Evolutionary conservation across 1,284 basidiomycete genomes (phyloP).

Genomic region (Leccinum fallax): DNA sequence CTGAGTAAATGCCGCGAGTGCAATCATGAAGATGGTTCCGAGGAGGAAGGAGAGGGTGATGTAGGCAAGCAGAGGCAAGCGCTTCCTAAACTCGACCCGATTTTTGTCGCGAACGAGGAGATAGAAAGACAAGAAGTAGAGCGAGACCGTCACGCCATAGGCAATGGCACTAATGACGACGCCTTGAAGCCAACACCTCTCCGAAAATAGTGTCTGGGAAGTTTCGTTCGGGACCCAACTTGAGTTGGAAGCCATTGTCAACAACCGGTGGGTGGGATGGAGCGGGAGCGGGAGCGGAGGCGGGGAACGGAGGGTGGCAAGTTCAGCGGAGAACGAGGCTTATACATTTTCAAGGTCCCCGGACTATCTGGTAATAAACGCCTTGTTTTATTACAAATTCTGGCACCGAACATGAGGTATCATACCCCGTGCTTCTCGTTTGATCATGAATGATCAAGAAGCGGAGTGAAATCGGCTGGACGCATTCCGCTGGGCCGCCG

Average conservation of each 20-base stretch:
- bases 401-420: not conserved
- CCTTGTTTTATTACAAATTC: not conserved
- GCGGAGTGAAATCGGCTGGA: not conserved
- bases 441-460: not conserved
- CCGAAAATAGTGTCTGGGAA: conserved; percentile 18
- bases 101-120: conserved; percentile 10
- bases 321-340: not conserved
- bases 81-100: not conserved
- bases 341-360: not conserved
- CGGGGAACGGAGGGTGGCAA: not conserved
- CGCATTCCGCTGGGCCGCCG: not conserved
- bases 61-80: conserved; percentile 19
- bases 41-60: conserved; percentile 27
- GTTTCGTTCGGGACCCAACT: conserved; percentile 22
- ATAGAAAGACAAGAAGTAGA: conserved; percentile 18
- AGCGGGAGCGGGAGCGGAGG: not conserved
- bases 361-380: not conserved
- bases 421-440: not conserved
- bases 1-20: conserved; percentile 6
- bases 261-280: not conserved
- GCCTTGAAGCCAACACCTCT: conserved; percentile 23
- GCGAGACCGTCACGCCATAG: conserved; percentile 13
- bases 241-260: conserved; percentile 16
- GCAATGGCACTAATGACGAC: conserved; percentile 15
- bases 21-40: conserved; percentile 28